These are phyloP conservation scores for Talaromyces liani DNA, from an alignment of 495 filamentous ascomycete genomes.

Conservation along the genomic window DNA sequence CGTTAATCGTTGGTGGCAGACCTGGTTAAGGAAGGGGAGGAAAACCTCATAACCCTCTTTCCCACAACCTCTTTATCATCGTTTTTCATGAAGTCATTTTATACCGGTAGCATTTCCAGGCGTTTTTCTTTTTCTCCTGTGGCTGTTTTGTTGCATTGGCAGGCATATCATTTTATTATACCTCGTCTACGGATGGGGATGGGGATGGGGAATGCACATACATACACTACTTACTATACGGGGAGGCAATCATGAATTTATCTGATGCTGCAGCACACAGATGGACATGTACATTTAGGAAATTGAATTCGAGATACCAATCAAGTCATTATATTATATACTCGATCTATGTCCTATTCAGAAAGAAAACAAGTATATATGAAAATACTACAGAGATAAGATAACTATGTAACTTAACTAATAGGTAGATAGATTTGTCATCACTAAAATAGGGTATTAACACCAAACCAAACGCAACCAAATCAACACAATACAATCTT, in stretches of 20 bases:
- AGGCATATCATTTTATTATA: neutral
- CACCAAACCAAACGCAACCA: neutral
- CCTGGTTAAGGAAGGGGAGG: conserved; percentile 42
- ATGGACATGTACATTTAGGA: neutral
- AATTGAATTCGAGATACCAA: neutral
- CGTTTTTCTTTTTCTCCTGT: neutral
- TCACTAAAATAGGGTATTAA: neutral
- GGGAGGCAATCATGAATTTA: neutral
- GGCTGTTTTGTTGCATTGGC: neutral
- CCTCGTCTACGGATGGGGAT: neutral
- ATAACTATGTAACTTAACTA: too few relatives aligned
- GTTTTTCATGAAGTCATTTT: neutral
- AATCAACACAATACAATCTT: neutral
- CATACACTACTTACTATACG: neutral
- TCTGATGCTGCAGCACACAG: too few relatives aligned
- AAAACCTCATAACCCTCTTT: conserved; percentile 3
- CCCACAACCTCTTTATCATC: conserved; percentile 15
- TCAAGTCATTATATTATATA: too few relatives aligned
- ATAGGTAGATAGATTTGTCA: neutral
- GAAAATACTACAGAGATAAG: too few relatives aligned
- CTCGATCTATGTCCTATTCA: too few relatives aligned
- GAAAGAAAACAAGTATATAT: too few relatives aligned
- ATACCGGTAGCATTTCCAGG: neutral
- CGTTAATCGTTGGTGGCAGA: conserved; percentile 56
- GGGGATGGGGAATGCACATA: neutral